Conservation (phyloP, 768 basidiomycete species). For the Lentinula guzmanii region DNA sequence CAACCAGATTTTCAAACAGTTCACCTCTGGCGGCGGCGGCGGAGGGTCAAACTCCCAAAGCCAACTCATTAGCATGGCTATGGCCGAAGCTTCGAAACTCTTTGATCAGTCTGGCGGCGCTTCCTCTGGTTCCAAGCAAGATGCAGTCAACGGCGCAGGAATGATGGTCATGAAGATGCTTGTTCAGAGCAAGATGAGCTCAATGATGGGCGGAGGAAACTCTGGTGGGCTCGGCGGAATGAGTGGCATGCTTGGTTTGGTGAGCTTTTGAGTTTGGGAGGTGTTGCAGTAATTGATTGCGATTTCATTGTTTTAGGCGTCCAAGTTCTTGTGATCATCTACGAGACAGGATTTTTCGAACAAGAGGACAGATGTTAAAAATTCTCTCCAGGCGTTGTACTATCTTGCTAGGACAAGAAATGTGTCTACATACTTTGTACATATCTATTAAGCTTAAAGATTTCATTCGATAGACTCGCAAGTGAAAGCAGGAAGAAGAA, state of each 20-base stretch:
- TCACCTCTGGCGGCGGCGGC: conserved; percentile 45
- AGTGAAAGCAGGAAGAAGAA: no score
- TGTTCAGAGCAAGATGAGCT: conserved; percentile 59
- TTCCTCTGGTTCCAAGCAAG: conserved; percentile 68
- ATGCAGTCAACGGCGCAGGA: conserved; percentile 78
- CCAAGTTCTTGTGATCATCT: not conserved
- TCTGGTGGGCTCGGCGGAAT: conserved; percentile 66
- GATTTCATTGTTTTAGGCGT: not conserved
- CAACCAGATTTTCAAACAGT: conserved; percentile 55
- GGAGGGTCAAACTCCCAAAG: conserved; percentile 37
- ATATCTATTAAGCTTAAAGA: no score
- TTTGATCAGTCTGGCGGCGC: conserved; percentile 67
- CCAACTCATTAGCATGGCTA: conserved; percentile 78
- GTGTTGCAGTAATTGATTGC: not conserved
- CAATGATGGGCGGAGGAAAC: conserved; percentile 49
- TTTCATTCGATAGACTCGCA: no score
- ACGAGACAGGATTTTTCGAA: not conserved
- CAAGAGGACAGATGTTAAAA: not conserved
- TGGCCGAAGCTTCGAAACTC: conserved; percentile 74
- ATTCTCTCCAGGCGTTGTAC: no score
- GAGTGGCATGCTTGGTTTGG: conserved; percentile 43
- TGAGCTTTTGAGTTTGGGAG: not conserved
- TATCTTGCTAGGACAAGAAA: no score
- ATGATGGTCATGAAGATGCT: conserved; percentile 83
- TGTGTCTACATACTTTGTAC: no score